Evolutionary conservation across 441 rosid species (phyloP).

Genomic region (Rhodomyrtus psidioides): DNA sequence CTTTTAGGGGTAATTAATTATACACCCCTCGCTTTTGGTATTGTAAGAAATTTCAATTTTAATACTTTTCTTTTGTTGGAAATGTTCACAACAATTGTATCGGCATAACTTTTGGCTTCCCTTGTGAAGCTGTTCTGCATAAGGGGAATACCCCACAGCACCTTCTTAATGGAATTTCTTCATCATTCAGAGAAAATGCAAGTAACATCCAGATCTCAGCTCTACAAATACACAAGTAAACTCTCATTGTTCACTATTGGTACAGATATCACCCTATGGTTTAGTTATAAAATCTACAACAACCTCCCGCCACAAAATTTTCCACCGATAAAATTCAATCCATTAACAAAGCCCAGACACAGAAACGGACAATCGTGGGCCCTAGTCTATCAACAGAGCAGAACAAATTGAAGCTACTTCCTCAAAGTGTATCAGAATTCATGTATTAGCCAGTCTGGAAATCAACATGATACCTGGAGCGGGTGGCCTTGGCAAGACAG

Average conservation of each 20-base stretch:
- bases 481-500: slow-evolving; percentile 74
- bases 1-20: neutral
- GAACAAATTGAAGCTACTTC: neutral
- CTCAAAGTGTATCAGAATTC: neutral
- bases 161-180: neutral
- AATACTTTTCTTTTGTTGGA: neutral
- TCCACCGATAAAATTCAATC: neutral
- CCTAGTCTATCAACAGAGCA: neutral
- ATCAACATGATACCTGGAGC: slow-evolving; percentile 34
- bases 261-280: neutral
- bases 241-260: neutral
- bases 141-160: neutral
- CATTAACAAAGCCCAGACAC: neutral
- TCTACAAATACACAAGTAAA: neutral
- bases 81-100: neutral
- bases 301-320: neutral
- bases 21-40: neutral
- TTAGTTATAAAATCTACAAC: neutral
- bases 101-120: neutral
- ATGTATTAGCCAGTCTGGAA: neutral
- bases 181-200: neutral
- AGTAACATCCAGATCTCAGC: neutral
- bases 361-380: neutral
- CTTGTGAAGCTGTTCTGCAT: neutral
- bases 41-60: neutral